phyloP scores from a whole-genome alignment of 257 asterid genomes.

The Forsythia viridissima region DNA sequence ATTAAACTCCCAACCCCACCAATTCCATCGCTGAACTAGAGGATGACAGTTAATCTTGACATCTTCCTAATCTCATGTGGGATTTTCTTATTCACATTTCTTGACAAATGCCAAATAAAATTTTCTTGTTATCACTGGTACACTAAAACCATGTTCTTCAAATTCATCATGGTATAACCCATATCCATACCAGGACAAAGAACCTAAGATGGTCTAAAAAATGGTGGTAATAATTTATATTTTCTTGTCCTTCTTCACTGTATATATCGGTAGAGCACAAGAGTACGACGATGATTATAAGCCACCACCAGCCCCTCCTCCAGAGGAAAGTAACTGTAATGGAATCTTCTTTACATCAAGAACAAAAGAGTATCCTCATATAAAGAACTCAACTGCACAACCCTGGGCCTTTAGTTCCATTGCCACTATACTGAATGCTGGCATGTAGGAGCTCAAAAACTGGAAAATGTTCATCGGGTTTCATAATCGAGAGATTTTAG shows the following conservation, averaged over 20 bases:
- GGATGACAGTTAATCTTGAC: constrained; percentile 32
- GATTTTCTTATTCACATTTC: background rate
- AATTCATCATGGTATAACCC: too few species aligned
- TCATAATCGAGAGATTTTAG: constrained; percentile 42
- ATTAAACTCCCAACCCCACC: constrained; percentile 14
- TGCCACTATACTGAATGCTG: constrained; percentile 42
- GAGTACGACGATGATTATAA: constrained; percentile 1
- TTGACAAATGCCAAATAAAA: too few species aligned
- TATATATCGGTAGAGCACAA: constrained; percentile 22
- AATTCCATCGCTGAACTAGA: constrained; percentile 30
- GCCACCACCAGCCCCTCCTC: constrained; percentile 17
- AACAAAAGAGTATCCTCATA: constrained; percentile 33
- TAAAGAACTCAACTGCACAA: constrained; percentile 50
- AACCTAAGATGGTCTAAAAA: too few species aligned
- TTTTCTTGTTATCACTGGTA: too few species aligned
- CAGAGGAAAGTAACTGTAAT: constrained; percentile 36
- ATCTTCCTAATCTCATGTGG: constrained; percentile 13
- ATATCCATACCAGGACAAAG: too few species aligned
- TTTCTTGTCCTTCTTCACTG: constrained; percentile 20
- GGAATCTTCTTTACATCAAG: constrained; percentile 41
- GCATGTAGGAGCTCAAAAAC: constrained; percentile 38
- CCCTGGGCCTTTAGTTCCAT: constrained; percentile 50
- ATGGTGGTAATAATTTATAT: background rate
- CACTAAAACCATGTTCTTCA: too few species aligned
- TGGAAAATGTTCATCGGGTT: constrained; percentile 48